These are phyloP conservation scores for Hygrocybe coccinea DNA, from an alignment of 768 basidiomycete genomes.

Conservation along the genomic window DNA sequence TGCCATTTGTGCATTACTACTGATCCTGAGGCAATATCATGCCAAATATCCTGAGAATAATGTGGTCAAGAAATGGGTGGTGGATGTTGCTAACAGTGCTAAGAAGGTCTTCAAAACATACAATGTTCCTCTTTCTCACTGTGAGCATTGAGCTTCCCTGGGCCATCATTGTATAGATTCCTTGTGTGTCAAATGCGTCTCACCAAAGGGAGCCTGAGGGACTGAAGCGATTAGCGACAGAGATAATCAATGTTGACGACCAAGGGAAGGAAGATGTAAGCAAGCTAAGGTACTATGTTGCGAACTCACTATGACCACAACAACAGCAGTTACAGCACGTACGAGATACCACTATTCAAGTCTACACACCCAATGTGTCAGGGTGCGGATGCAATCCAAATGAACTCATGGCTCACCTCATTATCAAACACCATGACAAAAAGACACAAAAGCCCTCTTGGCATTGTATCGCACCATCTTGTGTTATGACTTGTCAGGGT, in stretches of 20 bases:
- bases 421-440: background rate
- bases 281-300: background rate
- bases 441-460: background rate
- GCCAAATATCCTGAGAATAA: slow-evolving; percentile 10
- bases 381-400: slow-evolving; percentile 1
- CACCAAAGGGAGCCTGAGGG: background rate
- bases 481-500: background rate
- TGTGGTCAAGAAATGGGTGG: slow-evolving; percentile 19
- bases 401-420: background rate
- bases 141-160: background rate
- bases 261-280: background rate
- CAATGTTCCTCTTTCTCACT: background rate
- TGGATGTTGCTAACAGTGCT: slow-evolving; percentile 14
- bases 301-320: background rate
- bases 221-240: background rate
- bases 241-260: background rate
- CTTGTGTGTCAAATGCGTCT: background rate
- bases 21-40: slow-evolving; percentile 1
- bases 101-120: slow-evolving; percentile 10
- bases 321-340: no score
- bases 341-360: background rate
- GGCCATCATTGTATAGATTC: background rate
- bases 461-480: background rate
- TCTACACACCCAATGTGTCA: background rate
- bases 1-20: slow-evolving; percentile 7